phyloP scores from a whole-genome alignment of 1,284 basidiomycete genomes.

The Ustilago shanxiensis region DNA sequence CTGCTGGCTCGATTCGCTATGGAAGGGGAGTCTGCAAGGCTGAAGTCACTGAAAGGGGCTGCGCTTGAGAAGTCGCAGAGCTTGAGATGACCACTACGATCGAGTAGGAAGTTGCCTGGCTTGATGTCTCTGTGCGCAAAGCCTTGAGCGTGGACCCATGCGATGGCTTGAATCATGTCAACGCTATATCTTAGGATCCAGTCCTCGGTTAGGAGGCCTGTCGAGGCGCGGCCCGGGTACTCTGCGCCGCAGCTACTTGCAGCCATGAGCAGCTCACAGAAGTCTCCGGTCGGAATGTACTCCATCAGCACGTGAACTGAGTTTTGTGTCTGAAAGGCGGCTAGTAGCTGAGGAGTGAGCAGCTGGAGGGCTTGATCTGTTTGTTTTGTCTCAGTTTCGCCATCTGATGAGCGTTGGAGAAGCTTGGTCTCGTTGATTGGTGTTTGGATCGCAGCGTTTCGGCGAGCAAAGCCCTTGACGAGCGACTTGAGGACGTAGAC shows the following conservation, averaged over 20 bases:
- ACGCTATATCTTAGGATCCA: constrained; percentile 62
- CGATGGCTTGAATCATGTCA: constrained; percentile 67
- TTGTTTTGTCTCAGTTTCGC: neutral
- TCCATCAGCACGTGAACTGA: constrained; percentile 69
- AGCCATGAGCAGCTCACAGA: constrained; percentile 64
- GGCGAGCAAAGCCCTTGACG: constrained; percentile 63
- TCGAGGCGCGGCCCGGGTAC: constrained; percentile 56
- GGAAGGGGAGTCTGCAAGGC: neutral
- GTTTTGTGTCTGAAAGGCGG: constrained; percentile 63
- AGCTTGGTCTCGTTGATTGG: constrained; percentile 62
- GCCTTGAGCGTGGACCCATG: constrained; percentile 63
- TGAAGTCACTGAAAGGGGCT: constrained; percentile 64
- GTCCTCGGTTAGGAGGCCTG: constrained; percentile 59
- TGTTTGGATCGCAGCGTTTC: constrained; percentile 60
- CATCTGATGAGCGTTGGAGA: constrained; percentile 32
- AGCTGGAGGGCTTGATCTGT: constrained; percentile 9
- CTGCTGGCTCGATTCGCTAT: neutral
- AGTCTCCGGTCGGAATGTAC: constrained; percentile 67
- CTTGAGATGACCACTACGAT: constrained; percentile 64
- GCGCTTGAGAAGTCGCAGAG: constrained; percentile 69
- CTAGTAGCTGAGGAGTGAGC: constrained; percentile 60
- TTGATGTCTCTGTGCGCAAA: constrained; percentile 69
- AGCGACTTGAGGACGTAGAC: constrained; percentile 68
- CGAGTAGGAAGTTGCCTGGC: constrained; percentile 67
- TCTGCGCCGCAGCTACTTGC: constrained; percentile 51